Conservation (phyloP, 176 grass and related monocot genomes). For the Avena atlantica region DNA sequence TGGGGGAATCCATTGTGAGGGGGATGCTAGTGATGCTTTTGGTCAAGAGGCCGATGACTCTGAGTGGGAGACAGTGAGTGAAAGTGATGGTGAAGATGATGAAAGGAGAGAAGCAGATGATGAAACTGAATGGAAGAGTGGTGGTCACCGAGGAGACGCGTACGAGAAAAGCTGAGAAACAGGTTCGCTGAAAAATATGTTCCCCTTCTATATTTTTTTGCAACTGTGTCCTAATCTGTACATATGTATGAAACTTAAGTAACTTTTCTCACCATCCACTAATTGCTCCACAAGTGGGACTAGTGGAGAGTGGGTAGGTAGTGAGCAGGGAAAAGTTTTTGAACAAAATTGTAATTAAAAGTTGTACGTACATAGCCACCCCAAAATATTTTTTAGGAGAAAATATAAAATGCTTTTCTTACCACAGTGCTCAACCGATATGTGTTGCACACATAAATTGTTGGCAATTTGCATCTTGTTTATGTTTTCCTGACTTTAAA, state of each 20-base stretch:
- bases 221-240: neutral
- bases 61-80: slow-evolving; percentile 93
- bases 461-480: neutral
- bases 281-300: neutral
- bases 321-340: neutral
- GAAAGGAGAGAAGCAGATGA: slow-evolving; percentile 59
- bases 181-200: slow-evolving; percentile 24
- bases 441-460: neutral
- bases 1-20: slow-evolving; percentile 74
- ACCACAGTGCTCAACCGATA: neutral
- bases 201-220: neutral
- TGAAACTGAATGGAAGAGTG: slow-evolving; percentile 78
- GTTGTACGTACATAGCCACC: neutral
- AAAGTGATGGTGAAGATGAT: slow-evolving; percentile 80
- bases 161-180: slow-evolving; percentile 69
- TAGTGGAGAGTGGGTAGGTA: neutral
- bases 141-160: slow-evolving; percentile 54
- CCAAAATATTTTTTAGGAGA: neutral
- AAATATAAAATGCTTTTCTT: neutral
- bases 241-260: neutral
- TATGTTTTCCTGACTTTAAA: neutral
- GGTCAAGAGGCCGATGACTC: slow-evolving; percentile 88
- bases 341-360: neutral
- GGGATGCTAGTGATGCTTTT: slow-evolving; percentile 76
- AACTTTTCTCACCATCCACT: slow-evolving; percentile 1